phyloP scores from a whole-genome alignment of 2,329 filamentous ascomycete species.

The Ophiosphaerella herpotricha region DNA sequence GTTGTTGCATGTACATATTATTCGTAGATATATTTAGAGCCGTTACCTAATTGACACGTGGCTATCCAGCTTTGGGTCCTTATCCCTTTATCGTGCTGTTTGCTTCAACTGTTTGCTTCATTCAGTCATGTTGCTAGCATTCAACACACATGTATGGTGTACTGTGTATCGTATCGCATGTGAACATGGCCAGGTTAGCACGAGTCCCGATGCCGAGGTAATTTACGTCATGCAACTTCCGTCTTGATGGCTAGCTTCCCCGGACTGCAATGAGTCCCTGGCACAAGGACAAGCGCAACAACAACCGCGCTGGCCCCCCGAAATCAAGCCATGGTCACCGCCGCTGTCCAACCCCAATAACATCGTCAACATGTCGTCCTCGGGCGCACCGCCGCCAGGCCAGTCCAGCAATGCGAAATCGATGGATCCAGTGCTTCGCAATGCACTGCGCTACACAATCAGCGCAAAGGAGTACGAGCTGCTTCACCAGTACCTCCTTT shows the following conservation, averaged over 20 bases:
- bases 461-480: constrained; percentile 85
- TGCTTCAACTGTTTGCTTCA: too few relatives aligned
- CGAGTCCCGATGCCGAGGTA: too few relatives aligned
- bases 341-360: constrained; percentile 9
- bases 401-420: constrained; percentile 31
- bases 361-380: constrained; percentile 40
- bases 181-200: too few relatives aligned
- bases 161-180: too few relatives aligned
- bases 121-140: too few relatives aligned
- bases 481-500: constrained; percentile 81
- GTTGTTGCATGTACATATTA: too few relatives aligned
- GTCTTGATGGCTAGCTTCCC: constrained; percentile 2
- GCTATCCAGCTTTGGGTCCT: too few relatives aligned
- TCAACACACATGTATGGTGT: too few relatives aligned
- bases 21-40: too few relatives aligned
- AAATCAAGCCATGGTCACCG: constrained; percentile 19
- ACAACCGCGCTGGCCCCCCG: not conserved
- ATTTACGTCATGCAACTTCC: too few relatives aligned
- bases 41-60: too few relatives aligned
- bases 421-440: constrained; percentile 76
- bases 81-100: too few relatives aligned
- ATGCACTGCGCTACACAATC: constrained; percentile 80
- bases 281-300: constrained; percentile 10
- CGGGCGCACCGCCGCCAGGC: constrained; percentile 32
- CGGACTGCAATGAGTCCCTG: constrained; percentile 9